A percentile compares a stretch with the other conserved stretches of the same genome.
These are phyloP conservation scores for Trichoderma endophyticum DNA, from an alignment of 2,329 filamentous ascomycete species.

Conservation along the genomic window DNA sequence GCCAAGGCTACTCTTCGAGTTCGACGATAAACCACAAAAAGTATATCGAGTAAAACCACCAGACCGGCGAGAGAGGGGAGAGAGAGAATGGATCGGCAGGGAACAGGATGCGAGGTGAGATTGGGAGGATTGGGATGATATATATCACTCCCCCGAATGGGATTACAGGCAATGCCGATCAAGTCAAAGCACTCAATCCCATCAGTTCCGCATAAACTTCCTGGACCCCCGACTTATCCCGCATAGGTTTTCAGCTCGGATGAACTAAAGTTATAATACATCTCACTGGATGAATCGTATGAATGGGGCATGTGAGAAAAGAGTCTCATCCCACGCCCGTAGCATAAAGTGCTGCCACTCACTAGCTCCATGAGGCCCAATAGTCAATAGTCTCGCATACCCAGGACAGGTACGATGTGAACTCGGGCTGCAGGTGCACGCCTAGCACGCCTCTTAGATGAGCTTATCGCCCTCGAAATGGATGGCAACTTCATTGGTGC, in stretches of 20 bases:
- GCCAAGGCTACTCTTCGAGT: not conserved
- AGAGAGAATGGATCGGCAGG: not conserved
- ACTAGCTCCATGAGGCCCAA: not conserved
- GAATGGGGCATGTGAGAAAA: not conserved
- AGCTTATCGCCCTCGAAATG: slow-evolving; percentile 17
- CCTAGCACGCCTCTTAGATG: not conserved
- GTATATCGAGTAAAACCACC: not conserved
- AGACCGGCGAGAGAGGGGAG: not conserved
- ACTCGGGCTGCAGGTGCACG: not conserved
- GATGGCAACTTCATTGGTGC: slow-evolving; percentile 7
- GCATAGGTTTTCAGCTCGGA: not conserved
- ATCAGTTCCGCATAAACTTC: not conserved
- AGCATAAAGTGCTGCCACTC: not conserved
- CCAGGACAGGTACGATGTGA: slow-evolving; percentile 4
- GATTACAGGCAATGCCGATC: not conserved
- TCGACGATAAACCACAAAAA: not conserved
- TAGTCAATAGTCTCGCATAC: not conserved
- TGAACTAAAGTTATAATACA: slow-evolving; percentile 2
- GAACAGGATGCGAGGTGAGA: not conserved
- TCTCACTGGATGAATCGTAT: not conserved
- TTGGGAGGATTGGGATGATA: slow-evolving; percentile 4
- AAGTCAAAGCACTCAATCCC: not conserved
- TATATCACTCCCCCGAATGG: not conserved
- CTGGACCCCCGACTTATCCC: slow-evolving; percentile 2
- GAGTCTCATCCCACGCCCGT: slow-evolving; percentile 3